Evolutionary conservation across 495 filamentous ascomycete species (phyloP).

Genomic region (Lasiosphaeria ovina): DNA sequence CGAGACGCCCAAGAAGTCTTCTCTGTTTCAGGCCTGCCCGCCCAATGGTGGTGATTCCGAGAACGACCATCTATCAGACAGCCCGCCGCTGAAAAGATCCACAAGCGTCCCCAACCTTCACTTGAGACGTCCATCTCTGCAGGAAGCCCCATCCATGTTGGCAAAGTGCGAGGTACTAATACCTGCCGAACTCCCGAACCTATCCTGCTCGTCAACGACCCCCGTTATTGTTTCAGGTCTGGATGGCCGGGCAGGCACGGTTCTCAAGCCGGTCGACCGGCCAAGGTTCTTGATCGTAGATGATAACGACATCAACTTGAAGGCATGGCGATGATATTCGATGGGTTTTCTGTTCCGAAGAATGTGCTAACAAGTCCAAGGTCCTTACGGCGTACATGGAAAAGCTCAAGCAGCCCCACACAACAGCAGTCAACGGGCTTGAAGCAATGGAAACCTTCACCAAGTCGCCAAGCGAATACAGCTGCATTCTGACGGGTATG

Average conservation of each 20-base stretch:
- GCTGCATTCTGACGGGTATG: conserved; percentile 41
- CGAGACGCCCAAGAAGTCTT: neutral
- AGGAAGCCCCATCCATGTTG: neutral
- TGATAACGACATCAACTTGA: conserved; percentile 45
- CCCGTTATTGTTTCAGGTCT: too few species aligned
- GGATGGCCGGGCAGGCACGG: neutral
- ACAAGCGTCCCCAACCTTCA: too few species aligned
- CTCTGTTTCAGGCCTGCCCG: too few species aligned
- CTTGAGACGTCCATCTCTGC: too few species aligned
- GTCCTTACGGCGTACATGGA: conserved; percentile 53
- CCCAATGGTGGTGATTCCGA: too few species aligned
- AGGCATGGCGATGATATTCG: conserved; percentile 13
- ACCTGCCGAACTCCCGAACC: neutral
- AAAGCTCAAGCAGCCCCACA: conserved; percentile 49
- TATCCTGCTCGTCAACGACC: neutral
- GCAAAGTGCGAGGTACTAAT: neutral
- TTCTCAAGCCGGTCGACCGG: neutral
- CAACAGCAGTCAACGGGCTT: conserved; percentile 57
- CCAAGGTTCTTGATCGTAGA: conserved; percentile 40
- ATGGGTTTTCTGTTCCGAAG: neutral
- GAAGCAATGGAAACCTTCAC: conserved; percentile 55
- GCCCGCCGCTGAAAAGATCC: too few species aligned
- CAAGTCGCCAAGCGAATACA: conserved; percentile 30
- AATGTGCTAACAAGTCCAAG: conserved; percentile 2
- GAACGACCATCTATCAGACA: too few species aligned